Evolutionary conservation across 768 basidiomycete genomes (phyloP).

Genomic region (Tulasnella sp.): DNA sequence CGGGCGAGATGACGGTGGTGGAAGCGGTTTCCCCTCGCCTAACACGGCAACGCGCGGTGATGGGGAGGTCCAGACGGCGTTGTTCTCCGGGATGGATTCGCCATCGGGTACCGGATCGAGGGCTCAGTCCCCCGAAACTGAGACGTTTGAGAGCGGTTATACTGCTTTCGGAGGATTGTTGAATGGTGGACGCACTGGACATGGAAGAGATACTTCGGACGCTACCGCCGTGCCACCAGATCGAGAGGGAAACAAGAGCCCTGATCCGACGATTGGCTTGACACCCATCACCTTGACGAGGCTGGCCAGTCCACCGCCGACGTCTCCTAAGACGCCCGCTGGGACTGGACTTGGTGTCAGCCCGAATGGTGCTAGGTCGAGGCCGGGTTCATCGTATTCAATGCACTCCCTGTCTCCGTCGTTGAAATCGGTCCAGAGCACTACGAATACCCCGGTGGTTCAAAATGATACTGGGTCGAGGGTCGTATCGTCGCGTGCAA

Average conservation of each 20-base stretch:
- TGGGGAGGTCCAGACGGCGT: conserved; percentile 18
- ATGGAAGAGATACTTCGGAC: conserved; percentile 2
- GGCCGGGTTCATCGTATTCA: conserved; percentile 2
- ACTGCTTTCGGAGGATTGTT: neutral
- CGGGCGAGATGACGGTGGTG: conserved; percentile 36
- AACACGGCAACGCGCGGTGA: conserved; percentile 17
- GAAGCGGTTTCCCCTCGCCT: conserved; percentile 19
- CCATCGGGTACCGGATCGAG: neutral
- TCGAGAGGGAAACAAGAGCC: conserved; percentile 12
- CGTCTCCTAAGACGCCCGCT: neutral
- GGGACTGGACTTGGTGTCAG: neutral
- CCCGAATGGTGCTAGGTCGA: too few relatives aligned
- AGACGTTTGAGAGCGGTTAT: neutral
- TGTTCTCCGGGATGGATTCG: conserved; percentile 14
- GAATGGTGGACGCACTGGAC: conserved; percentile 2
- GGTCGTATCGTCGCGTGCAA: neutral
- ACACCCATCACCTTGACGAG: conserved; percentile 21
- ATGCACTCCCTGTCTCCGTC: conserved; percentile 7
- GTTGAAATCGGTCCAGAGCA: conserved; percentile 5
- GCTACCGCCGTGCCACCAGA: conserved; percentile 6
- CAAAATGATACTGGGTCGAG: neutral
- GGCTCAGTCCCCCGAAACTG: conserved; percentile 6
- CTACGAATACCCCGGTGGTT: neutral
- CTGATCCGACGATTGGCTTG: conserved; percentile 20
- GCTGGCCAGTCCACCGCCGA: conserved; percentile 19